These are phyloP conservation scores for Fomitopsis betulina DNA, from an alignment of 1,284 basidiomycete genomes.

Conservation along the genomic window DNA sequence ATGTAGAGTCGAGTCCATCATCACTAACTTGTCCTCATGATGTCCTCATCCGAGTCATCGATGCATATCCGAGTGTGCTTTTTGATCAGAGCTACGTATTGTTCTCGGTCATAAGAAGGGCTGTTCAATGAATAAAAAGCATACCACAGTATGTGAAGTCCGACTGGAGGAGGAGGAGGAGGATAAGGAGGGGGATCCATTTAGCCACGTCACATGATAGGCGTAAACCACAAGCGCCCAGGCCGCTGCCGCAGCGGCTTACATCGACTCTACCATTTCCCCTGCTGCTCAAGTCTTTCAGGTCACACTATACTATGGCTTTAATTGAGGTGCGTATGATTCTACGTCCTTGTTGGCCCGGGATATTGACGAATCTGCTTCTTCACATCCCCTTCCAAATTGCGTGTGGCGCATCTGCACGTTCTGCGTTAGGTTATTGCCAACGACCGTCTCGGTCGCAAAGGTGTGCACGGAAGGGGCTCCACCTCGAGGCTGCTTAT, in stretches of 20 bases:
- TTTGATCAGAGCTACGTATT: no score
- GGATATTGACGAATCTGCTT: background rate
- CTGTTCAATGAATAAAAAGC: no score
- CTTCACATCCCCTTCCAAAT: background rate
- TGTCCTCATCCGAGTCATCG: no score
- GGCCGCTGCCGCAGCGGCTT: background rate
- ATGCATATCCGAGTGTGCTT: no score
- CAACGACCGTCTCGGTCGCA: constrained; percentile 94
- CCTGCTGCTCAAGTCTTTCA: background rate
- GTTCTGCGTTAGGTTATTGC: constrained; percentile 71
- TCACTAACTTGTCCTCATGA: no score
- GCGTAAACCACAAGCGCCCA: no score
- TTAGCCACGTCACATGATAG: no score
- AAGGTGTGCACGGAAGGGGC: constrained; percentile 54
- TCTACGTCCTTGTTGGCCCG: background rate
- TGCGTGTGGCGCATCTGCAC: background rate
- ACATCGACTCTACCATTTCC: background rate
- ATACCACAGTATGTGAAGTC: no score
- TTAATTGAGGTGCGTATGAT: constrained; percentile 9
- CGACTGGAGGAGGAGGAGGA: no score
- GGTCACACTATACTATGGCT: background rate
- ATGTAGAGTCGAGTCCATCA: no score
- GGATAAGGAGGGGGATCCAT: no score
- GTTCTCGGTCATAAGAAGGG: no score
- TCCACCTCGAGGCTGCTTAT: background rate